Percentiles rank a stretch among this genome's conserved stretches.
Conservation (phyloP, 495 filamentous ascomycete species). For the Aspergillus affinis region DNA sequence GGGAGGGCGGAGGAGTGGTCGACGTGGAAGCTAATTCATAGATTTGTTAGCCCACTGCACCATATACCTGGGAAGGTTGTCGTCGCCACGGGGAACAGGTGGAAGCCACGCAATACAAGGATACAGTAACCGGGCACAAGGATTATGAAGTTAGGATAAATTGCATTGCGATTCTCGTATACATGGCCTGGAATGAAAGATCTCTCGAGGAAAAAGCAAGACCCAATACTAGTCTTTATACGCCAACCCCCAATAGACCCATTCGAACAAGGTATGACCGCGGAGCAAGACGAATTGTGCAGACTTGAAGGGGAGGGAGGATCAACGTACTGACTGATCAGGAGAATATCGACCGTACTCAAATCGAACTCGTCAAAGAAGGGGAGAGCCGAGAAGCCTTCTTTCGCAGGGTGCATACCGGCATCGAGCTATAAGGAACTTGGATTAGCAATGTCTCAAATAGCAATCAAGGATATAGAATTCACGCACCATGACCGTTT, state of each 20-base stretch:
- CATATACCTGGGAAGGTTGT: neutral
- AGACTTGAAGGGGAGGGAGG: slow-evolving; percentile 18
- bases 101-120: slow-evolving; percentile 15
- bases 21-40: slow-evolving; percentile 76
- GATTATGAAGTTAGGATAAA: slow-evolving; percentile 21
- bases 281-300: slow-evolving; percentile 1
- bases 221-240: slow-evolving; percentile 7
- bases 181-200: slow-evolving; percentile 25
- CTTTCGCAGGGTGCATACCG: slow-evolving; percentile 95
- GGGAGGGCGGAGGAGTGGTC: slow-evolving; percentile 96
- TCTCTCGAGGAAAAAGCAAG: slow-evolving; percentile 7
- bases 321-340: slow-evolving; percentile 91
- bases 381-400: slow-evolving; percentile 87
- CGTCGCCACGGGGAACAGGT: slow-evolving; percentile 1
- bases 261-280: slow-evolving; percentile 9
- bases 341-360: slow-evolving; percentile 91
- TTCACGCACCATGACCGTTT: slow-evolving; percentile 88
- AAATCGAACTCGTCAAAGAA: slow-evolving; percentile 99
- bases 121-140: slow-evolving; percentile 24
- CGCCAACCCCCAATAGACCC: slow-evolving; percentile 7
- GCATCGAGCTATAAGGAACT: slow-evolving; percentile 73
- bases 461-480: neutral
- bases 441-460: slow-evolving; percentile 19
- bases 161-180: slow-evolving; percentile 37
- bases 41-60: slow-evolving; percentile 26